A percentile compares a stretch with the other conserved stretches of the same genome.
These are phyloP conservation scores for Aspergillus glaucus DNA, from an alignment of 2,329 filamentous ascomycete species.

Conservation along the genomic window DNA sequence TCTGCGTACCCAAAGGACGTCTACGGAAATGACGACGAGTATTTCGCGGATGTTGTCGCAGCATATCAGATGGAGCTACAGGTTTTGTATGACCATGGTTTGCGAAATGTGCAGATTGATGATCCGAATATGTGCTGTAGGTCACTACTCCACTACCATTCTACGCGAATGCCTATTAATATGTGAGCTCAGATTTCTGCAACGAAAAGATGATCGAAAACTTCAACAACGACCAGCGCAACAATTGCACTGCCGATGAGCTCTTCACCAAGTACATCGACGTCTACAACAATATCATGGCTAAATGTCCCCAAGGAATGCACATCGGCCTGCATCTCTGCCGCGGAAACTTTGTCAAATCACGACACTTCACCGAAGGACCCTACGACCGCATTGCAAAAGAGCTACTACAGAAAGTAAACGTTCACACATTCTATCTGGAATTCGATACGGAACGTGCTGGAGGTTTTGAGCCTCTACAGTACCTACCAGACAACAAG, in stretches of 20 bases:
- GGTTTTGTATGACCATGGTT: slow-evolving; percentile 51
- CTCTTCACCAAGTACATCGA: slow-evolving; percentile 65
- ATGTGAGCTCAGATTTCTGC: neutral
- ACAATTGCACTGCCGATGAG: slow-evolving; percentile 62
- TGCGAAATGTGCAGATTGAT: slow-evolving; percentile 57
- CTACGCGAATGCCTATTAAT: no score
- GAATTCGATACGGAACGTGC: slow-evolving; percentile 58
- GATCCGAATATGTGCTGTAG: slow-evolving; percentile 54
- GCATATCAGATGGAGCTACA: slow-evolving; percentile 53
- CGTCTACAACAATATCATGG: slow-evolving; percentile 64
- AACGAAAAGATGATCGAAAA: neutral
- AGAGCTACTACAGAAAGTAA: slow-evolving; percentile 53
- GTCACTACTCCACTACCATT: neutral
- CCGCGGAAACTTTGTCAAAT: slow-evolving; percentile 52
- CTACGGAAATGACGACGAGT: slow-evolving; percentile 49
- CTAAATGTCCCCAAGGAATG: slow-evolving; percentile 57
- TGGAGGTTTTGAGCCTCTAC: slow-evolving; percentile 57
- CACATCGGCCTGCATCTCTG: slow-evolving; percentile 69
- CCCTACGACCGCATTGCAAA: slow-evolving; percentile 57
- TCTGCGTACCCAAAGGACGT: slow-evolving; percentile 46
- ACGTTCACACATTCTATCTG: slow-evolving; percentile 58
- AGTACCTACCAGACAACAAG: slow-evolving; percentile 50
- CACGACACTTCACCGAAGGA: slow-evolving; percentile 50
- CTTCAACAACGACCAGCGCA: slow-evolving; percentile 45
- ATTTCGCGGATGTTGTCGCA: slow-evolving; percentile 54